Base-by-base conservation (phyloP, 495 filamentous ascomycete genomes). In the Penicillium fimorum region DNA sequence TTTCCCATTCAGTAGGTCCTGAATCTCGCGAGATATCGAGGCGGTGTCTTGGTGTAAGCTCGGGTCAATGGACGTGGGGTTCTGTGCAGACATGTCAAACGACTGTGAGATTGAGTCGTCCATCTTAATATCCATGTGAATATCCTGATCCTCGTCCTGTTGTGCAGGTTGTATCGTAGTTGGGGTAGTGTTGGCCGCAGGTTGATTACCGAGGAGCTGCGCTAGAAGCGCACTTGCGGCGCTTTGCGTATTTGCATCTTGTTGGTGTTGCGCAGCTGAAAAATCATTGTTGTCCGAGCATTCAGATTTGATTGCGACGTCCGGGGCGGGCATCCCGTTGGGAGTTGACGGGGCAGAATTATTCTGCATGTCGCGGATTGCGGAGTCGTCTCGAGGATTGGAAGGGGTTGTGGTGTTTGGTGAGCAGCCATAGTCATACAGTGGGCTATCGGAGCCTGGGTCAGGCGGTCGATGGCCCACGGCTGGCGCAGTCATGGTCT, bases 401-500 rank as follows among this genome's bases (percentile, higher is more conserved):
- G 60, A 54, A 50, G 62, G 65, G 56, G 63, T 60, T 35, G 69
- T 53, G 55, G 68, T 60, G 55, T 68, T 55, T 43, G 70, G 73
- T 29, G 73, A 64, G 56, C 61, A 61, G 58, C 66, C 63, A 70
- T 75, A 74, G 56, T 75, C 73, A 65, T 75, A 74, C 62, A 66
- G 56, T 50, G 75, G 74, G 64, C 65, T 68, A 60, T 73, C 66
- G 47, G 68, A 67, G 50, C 72, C 75, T 68, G 74, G 66, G 66
- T 79, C 74, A 67, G 74, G 72, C 64, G 76, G 76, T 59, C 72
- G 76, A 76, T 77, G 76, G 68, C 74, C 74, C 72, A 79, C 70
- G 68, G 75, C 72, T 73, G 76, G 75, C 72, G 76, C 76, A 70
- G 74, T 81, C 72, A 82, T 81, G 76, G 77, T 81, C 73, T 79